Percentiles rank a stretch among this genome's conserved stretches.
phyloP scores from a whole-genome alignment of 2,329 filamentous ascomycete genomes.

The Penicillium decumbens region DNA sequence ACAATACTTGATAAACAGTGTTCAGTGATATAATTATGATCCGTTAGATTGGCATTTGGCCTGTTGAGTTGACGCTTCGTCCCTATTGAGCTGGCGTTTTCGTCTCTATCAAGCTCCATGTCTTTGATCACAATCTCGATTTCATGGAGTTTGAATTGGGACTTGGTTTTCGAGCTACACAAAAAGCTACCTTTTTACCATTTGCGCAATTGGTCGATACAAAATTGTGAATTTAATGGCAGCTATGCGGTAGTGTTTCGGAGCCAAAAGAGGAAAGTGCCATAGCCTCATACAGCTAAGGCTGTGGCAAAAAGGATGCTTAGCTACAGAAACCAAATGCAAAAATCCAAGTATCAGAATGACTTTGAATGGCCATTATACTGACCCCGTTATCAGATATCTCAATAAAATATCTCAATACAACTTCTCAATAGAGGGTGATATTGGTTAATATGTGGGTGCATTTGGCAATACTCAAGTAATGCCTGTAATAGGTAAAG shows the following conservation, averaged over 20 bases:
- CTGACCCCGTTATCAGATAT: neutral
- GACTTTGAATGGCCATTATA: neutral
- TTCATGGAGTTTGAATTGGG: neutral
- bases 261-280: neutral
- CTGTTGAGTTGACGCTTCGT: neutral
- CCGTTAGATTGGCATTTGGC: conserved; percentile 1
- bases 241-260: neutral
- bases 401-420: neutral
- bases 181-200: neutral
- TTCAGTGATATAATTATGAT: conserved; percentile 19
- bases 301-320: neutral
- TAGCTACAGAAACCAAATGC: neutral
- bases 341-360: neutral
- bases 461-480: neutral
- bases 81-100: neutral
- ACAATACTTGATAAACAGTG: conserved; percentile 14
- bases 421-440: neutral
- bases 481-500: too few relatives aligned
- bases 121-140: neutral
- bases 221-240: neutral
- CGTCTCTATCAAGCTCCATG: neutral
- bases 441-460: neutral
- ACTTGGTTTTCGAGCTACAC: neutral
- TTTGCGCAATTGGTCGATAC: neutral
- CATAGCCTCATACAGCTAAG: neutral